phyloP scores from a whole-genome alignment of 2,329 filamentous ascomycete genomes.

The Dactylellina leptospora region DNA sequence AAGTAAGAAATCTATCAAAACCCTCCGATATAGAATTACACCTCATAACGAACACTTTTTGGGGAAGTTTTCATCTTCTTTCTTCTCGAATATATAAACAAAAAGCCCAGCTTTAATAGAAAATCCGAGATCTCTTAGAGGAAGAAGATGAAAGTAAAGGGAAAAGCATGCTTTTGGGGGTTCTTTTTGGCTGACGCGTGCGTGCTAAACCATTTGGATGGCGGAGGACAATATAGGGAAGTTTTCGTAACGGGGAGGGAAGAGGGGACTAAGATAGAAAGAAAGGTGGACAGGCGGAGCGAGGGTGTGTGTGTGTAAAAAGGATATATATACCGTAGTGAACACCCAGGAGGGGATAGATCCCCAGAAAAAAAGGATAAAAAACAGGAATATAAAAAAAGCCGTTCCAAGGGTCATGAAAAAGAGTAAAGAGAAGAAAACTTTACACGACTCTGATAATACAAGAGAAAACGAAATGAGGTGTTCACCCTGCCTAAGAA shows the following conservation, averaged over 20 bases:
- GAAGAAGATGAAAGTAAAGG: neutral
- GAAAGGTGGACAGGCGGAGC: neutral
- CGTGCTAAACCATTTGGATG: neutral
- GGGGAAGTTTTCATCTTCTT: no score
- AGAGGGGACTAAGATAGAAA: neutral
- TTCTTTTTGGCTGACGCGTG: neutral
- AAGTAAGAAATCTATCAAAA: neutral
- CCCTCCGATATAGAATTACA: neutral
- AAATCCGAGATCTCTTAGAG: neutral
- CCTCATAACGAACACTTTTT: neutral
- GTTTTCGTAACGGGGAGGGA: neutral
- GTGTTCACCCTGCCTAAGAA: constrained; percentile 30
- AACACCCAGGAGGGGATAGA: constrained; percentile 49
- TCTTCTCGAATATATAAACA: neutral
- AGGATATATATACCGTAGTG: constrained; percentile 53
- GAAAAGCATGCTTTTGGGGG: neutral
- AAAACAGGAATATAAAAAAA: constrained; percentile 7
- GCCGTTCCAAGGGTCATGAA: constrained; percentile 49
- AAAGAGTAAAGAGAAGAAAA: constrained; percentile 1
- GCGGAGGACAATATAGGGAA: neutral
- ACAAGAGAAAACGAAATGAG: constrained; percentile 31
- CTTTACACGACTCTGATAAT: constrained; percentile 48
- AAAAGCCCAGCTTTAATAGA: neutral
- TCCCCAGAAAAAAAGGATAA: constrained; percentile 33
- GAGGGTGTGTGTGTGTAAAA: no score